A percentile compares a stretch with the other conserved stretches of the same genome.
These are phyloP conservation scores for Thielaviopsis ethacetica DNA, from an alignment of 2,329 filamentous ascomycete species.

Conservation along the genomic window DNA sequence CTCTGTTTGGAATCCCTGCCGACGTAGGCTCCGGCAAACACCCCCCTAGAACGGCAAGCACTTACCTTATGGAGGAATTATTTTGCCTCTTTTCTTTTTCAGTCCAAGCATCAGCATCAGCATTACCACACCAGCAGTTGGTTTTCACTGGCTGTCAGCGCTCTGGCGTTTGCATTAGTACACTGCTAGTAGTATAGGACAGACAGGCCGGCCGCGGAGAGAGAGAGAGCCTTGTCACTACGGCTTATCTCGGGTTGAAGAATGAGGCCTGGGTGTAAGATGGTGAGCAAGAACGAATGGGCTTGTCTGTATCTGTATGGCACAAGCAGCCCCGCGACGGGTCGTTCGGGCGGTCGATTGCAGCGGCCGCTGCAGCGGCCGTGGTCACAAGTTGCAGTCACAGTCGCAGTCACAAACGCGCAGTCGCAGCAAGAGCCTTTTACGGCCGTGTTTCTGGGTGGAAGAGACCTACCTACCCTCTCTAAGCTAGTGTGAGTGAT, in stretches of 20 bases:
- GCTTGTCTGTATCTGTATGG: too few species aligned
- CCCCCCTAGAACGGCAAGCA: background rate
- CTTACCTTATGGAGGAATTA: background rate
- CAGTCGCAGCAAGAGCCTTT: background rate
- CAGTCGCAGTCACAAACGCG: background rate
- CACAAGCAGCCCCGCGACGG: too few species aligned
- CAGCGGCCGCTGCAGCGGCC: background rate
- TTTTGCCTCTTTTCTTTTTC: background rate
- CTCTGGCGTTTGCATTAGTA: too few species aligned
- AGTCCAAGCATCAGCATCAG: background rate
- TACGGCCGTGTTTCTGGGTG: background rate
- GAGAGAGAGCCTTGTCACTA: too few species aligned
- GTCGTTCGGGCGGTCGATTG: background rate
- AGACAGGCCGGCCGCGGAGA: too few species aligned
- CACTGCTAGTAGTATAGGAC: too few species aligned
- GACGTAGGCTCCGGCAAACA: background rate
- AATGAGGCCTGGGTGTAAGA: too few species aligned
- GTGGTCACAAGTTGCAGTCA: background rate
- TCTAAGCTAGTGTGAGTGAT: too few species aligned
- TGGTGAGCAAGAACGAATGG: too few species aligned
- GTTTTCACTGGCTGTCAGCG: too few species aligned
- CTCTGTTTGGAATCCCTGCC: background rate
- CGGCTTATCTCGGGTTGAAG: too few species aligned
- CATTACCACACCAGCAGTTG: too few species aligned
- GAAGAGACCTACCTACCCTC: background rate